Evolutionary conservation across 1,284 basidiomycete species (phyloP), one percentile per base, ranked within the genome.

Genomic region (Ustilago cynodontis): DNA sequence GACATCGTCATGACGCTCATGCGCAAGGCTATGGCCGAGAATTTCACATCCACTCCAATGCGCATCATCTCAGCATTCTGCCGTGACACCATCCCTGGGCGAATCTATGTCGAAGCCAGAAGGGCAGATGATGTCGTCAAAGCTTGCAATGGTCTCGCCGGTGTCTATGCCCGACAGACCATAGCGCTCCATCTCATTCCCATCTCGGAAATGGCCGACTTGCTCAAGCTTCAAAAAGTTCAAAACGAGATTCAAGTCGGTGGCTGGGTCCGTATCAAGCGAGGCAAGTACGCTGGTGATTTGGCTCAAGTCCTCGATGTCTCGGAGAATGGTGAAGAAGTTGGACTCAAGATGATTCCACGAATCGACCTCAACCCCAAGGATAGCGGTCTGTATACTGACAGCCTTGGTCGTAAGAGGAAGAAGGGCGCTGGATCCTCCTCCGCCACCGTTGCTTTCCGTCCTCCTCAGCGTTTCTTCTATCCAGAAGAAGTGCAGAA

Each of bases 201-300:
- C 9, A 95, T 98, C 74, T 94, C 98, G 79, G 96, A 99, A 88
- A 99, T 99, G 96, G 94, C 95, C 7, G 94, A 94, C 73, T 88
- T 99, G 35, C 89, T 99, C 77, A 94, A 94, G 85, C 97, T 98
- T 82, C 97, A 95, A 88, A 95, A 96, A 88, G 93, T 95, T 83
- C 93, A 95, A 77, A 88, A 93, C 62, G 93, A 93, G 1, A 90
- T 98, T 52, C 91, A 91, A 20, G 91, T 92, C 1, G 94, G 94
- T 35, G 93, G 91, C 80, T 99, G 96, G 97, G 95, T 98, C 13
- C 93, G 97, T 60, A 92, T 98, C 86, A 93, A 92, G 84, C 91
- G 95, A 59, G 95, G 95, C 56, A 96, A 94, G 86, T 96, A 99
- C 86, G 90, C 92, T 47, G 94, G 95, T 39, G 96, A 99, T 86